Conservation (phyloP, 1,284 basidiomycete species). For the Leccinum discolor region DNA sequence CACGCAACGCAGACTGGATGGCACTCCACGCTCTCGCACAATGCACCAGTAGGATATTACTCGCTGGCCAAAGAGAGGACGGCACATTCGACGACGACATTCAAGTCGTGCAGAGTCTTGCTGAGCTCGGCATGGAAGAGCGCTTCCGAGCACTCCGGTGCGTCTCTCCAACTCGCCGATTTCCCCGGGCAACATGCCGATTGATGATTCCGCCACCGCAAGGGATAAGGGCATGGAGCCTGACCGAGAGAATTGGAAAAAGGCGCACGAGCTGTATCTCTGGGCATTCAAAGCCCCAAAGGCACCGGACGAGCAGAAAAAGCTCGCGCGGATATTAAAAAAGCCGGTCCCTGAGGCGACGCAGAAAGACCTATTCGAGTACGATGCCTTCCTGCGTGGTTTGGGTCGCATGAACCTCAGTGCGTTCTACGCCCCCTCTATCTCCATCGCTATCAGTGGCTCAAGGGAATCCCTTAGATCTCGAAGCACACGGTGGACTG, state of each 20-base stretch:
- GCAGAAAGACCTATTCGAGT: conserved; percentile 65
- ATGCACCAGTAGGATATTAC: conserved; percentile 62
- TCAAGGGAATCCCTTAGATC: conserved; percentile 46
- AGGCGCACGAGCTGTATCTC: conserved; percentile 56
- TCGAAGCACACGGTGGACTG: conserved; percentile 86
- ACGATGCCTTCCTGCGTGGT: conserved; percentile 70
- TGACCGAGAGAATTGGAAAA: conserved; percentile 63
- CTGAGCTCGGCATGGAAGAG: conserved; percentile 68
- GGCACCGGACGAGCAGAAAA: conserved; percentile 51
- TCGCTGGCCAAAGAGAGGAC: conserved; percentile 53
- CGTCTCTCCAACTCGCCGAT: conserved; percentile 23
- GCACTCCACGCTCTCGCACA: conserved; percentile 74
- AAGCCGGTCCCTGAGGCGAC: conserved; percentile 56
- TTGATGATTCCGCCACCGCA: background rate
- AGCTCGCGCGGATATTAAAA: conserved; percentile 55
- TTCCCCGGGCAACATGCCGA: background rate
- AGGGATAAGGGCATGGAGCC: conserved; percentile 43
- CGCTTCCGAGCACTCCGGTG: conserved; percentile 56
- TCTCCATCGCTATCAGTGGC: conserved; percentile 3
- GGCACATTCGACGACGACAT: conserved; percentile 48
- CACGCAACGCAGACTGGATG: conserved; percentile 65
- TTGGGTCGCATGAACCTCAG: conserved; percentile 87
- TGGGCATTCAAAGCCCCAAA: conserved; percentile 60
- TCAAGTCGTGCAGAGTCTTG: conserved; percentile 51
- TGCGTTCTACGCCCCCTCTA: conserved; percentile 34